phyloP scores from a whole-genome alignment of 768 basidiomycete species.

The Galerina sulciceps region DNA sequence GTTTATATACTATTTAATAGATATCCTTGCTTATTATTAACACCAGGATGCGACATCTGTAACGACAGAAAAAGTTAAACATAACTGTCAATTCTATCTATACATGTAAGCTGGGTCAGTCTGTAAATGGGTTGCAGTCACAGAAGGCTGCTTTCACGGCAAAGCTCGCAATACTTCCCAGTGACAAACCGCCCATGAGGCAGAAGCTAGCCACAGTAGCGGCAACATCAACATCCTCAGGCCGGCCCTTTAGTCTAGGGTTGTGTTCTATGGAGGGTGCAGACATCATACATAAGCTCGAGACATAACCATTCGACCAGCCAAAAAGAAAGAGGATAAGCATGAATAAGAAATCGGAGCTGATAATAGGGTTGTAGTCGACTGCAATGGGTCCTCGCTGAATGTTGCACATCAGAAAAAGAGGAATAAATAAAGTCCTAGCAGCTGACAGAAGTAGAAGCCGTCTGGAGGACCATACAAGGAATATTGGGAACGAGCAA shows the following conservation, averaged over 20 bases:
- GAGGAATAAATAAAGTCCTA: slow-evolving; percentile 82
- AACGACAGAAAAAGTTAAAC: too few relatives aligned
- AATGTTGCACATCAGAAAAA: slow-evolving; percentile 90
- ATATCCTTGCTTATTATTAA: too few relatives aligned
- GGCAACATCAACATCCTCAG: slow-evolving; percentile 83
- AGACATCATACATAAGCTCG: slow-evolving; percentile 80
- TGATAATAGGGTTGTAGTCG: slow-evolving; percentile 56
- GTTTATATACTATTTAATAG: neutral
- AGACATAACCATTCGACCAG: slow-evolving; percentile 81
- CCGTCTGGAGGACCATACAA: slow-evolving; percentile 70
- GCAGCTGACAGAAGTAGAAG: slow-evolving; percentile 67
- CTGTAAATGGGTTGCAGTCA: slow-evolving; percentile 72
- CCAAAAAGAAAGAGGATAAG: slow-evolving; percentile 74
- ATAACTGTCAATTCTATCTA: neutral
- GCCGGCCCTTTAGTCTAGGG: slow-evolving; percentile 64
- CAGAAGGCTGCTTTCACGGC: slow-evolving; percentile 73
- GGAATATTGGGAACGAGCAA: slow-evolving; percentile 66
- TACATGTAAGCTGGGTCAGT: neutral
- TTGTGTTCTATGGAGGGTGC: slow-evolving; percentile 85
- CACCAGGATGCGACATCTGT: too few relatives aligned
- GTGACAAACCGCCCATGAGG: slow-evolving; percentile 72
- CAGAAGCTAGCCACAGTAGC: slow-evolving; percentile 83
- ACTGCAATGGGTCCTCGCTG: slow-evolving; percentile 45
- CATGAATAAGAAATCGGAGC: slow-evolving; percentile 80
- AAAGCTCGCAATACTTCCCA: slow-evolving; percentile 84